Conservation (phyloP, 495 filamentous ascomycete species). For the Penicillium silybi region DNA sequence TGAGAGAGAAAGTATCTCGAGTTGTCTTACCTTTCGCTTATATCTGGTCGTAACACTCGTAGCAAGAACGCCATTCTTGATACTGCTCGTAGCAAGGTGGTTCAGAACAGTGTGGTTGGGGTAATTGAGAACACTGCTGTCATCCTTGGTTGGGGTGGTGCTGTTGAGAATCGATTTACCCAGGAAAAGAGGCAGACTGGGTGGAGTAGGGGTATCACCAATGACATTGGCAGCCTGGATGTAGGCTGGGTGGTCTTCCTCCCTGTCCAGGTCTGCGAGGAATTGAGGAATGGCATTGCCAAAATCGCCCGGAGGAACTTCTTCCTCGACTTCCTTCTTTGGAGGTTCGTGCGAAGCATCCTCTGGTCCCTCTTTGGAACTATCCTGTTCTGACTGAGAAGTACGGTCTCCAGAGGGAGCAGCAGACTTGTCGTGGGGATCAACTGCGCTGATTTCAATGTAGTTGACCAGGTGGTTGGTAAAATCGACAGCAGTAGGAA, state of each 20-base stretch:
- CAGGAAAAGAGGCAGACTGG: conserved; percentile 84
- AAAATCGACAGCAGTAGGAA: conserved; percentile 94
- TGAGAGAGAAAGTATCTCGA: not conserved
- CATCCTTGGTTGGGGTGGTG: conserved; percentile 87
- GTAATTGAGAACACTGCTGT: conserved; percentile 91
- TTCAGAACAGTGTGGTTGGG: conserved; percentile 97
- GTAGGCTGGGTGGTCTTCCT: conserved; percentile 69
- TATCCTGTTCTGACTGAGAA: conserved; percentile 41
- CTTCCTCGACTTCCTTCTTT: conserved; percentile 41
- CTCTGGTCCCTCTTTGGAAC: conserved; percentile 29
- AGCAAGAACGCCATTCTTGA: conserved; percentile 93
- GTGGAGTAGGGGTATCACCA: conserved; percentile 74
- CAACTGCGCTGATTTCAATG: conserved; percentile 83
- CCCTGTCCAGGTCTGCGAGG: conserved; percentile 77
- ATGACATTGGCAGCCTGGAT: conserved; percentile 65
- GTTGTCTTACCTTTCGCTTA: conserved; percentile 74
- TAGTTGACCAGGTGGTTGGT: conserved; percentile 97
- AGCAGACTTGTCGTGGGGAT: conserved; percentile 37
- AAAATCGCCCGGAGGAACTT: conserved; percentile 47
- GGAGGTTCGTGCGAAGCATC: conserved; percentile 37
- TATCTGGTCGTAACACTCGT: conserved; percentile 96
- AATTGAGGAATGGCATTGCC: conserved; percentile 71
- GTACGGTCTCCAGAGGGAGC: conserved; percentile 41
- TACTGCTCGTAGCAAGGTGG: conserved; percentile 96
- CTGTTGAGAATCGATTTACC: conserved; percentile 93